Base-by-base conservation (phyloP, 2,329 filamentous ascomycete genomes). In the Mycosphaerella sp. region DNA sequence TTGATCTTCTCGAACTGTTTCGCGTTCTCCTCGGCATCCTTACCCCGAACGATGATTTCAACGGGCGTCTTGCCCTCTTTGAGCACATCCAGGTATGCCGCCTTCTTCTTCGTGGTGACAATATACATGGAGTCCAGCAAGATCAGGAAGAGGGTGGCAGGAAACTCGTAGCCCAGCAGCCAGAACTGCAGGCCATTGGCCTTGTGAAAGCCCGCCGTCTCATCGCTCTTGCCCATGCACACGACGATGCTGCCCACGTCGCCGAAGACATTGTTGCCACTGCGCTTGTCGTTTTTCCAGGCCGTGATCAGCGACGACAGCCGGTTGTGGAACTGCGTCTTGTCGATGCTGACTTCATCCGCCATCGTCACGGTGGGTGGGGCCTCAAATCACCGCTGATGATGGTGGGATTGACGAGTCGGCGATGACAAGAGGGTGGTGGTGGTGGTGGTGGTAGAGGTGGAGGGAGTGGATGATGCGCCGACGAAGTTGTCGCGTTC, bases 121-220 rank as follows among this genome's bases (percentile, higher is more conserved):
- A 97, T 85, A 72, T 93, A 94, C 62, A 97, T 78, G 41, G 83
- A 82, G 55, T 97, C 93, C 55, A 84, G 75, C 1, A 91, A 97
- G 69, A 98, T 84, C 46, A 98, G 79, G 77, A 98, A 89, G 58
- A 98, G 77, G 0, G 93, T 98, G 35, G 91, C 90, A 30, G 93
- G 93, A 66, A 98, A 98, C 70, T 98, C 93, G 76, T 98, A 98
- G 64, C 93, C 93, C 56, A 98, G 81, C 49, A 98, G 79, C 94
- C 94, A 98, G 72, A 97, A 95, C 75, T 97, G 93, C 72, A 96
- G 85, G 17, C 93, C 89, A 70, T 95, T 95, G 66, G 90, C 95
- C 78, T 98, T 98, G 72, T 91, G 84, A 64, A 95, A 95, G 64
- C 85, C 84, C 57, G 85, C 85, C 37, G 81, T 79, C 65, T 96